Conservation (phyloP, 2,329 filamentous ascomycete species). For the Pseudogymnoascus sp. region DNA sequence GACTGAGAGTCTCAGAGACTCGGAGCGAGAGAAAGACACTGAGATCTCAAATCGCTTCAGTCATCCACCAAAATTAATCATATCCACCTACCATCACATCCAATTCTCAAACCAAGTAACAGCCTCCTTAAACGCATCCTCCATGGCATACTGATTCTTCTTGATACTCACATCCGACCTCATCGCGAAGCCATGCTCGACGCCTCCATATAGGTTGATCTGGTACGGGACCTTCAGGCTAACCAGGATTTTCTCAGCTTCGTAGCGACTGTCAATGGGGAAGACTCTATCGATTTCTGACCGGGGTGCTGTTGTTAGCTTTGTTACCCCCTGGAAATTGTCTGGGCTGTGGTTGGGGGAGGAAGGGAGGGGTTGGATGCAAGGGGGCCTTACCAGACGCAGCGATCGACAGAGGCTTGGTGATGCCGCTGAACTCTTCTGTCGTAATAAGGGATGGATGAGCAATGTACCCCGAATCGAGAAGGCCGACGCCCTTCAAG, state of each 20-base stretch:
- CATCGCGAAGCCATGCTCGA: conserved; percentile 68
- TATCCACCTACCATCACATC: conserved; percentile 9
- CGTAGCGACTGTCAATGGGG: conserved; percentile 53
- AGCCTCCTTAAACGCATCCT: conserved; percentile 73
- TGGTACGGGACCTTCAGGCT: conserved; percentile 51
- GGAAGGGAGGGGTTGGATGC: background rate
- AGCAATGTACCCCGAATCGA: conserved; percentile 53
- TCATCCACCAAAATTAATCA: background rate
- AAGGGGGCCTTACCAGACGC: conserved; percentile 28
- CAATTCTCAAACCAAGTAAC: conserved; percentile 67
- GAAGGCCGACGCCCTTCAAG: background rate
- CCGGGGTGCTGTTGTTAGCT: background rate
- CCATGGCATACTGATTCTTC: conserved; percentile 61
- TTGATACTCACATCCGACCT: conserved; percentile 54
- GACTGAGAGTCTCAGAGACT: too few species aligned
- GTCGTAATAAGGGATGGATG: conserved; percentile 69
- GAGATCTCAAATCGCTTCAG: too few species aligned
- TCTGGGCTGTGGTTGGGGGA: background rate
- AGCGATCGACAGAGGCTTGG: conserved; percentile 59
- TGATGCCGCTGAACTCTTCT: conserved; percentile 57
- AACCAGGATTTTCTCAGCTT: conserved; percentile 54
- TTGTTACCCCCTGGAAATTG: background rate
- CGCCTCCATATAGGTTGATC: conserved; percentile 65
- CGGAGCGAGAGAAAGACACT: too few species aligned
- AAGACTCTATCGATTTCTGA: conserved; percentile 59